Conservation (phyloP, 2,329 filamentous ascomycete species). For the Penicillium frequentans region DNA sequence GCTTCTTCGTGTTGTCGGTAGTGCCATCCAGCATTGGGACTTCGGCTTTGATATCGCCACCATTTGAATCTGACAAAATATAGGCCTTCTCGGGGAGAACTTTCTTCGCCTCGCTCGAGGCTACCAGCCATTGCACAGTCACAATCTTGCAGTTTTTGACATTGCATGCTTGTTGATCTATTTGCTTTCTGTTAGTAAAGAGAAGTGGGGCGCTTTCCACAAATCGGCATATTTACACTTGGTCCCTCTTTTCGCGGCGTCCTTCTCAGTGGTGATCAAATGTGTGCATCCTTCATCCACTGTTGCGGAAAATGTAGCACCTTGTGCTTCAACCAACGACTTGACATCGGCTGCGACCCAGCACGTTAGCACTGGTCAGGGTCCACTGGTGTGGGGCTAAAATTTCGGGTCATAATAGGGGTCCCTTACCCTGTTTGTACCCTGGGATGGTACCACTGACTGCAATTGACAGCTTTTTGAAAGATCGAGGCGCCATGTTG, state of each 20-base stretch:
- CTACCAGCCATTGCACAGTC: constrained; percentile 60
- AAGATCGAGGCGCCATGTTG: constrained; percentile 25
- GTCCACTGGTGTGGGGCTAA: neutral
- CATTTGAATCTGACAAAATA: constrained; percentile 21
- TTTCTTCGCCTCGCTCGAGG: constrained; percentile 49
- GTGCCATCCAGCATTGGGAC: constrained; percentile 20
- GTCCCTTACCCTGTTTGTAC: constrained; percentile 49
- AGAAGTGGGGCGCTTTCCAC: neutral
- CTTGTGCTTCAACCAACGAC: constrained; percentile 32
- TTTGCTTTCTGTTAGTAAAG: neutral
- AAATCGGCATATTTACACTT: constrained; percentile 32
- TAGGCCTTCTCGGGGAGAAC: constrained; percentile 43
- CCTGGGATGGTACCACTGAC: constrained; percentile 62
- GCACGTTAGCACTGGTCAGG: neutral
- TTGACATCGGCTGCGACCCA: constrained; percentile 30
- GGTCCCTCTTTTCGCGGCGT: constrained; percentile 34
- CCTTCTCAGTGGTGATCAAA: constrained; percentile 37
- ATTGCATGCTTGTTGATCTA: constrained; percentile 48
- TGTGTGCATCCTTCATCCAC: constrained; percentile 38
- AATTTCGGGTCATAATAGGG: neutral
- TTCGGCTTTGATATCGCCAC: constrained; percentile 1
- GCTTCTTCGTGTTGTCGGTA: constrained; percentile 19
- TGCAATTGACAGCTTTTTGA: constrained; percentile 46
- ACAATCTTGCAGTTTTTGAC: constrained; percentile 56
- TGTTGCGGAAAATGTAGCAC: constrained; percentile 33